These are phyloP conservation scores for Lathyrus sativus DNA, from an alignment of 306 rosid species.

Conservation along the genomic window DNA sequence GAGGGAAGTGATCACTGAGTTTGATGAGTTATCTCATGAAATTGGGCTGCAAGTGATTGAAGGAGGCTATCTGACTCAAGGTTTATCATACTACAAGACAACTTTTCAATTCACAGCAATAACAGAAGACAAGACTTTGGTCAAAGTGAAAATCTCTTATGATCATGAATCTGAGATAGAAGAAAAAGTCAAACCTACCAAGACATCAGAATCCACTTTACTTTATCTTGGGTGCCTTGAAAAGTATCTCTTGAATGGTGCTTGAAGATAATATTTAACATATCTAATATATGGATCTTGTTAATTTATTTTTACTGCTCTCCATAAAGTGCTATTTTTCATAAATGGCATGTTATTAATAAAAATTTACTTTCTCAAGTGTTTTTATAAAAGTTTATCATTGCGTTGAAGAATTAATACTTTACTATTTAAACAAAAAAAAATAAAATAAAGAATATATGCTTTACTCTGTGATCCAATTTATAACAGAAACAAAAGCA, in stretches of 20 bases:
- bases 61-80: conserved; percentile 57
- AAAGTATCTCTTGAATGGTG: conserved; percentile 38
- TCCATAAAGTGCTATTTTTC: too few relatives aligned
- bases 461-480: too few relatives aligned
- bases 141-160: conserved; percentile 54
- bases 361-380: too few relatives aligned
- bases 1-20: conserved; percentile 60
- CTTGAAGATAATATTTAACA: conserved; percentile 10
- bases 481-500: too few relatives aligned
- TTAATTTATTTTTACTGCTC: background rate
- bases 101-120: conserved; percentile 47
- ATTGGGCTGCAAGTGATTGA: conserved; percentile 60
- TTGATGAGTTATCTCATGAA: conserved; percentile 49
- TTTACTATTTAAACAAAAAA: too few relatives aligned
- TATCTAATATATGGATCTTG: background rate
- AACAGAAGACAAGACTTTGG: conserved; percentile 44
- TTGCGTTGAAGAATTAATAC: too few relatives aligned
- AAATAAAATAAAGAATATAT: too few relatives aligned
- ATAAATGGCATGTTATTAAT: too few relatives aligned
- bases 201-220: conserved; percentile 43
- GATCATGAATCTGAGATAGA: conserved; percentile 51
- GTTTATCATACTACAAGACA: conserved; percentile 58
- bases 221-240: conserved; percentile 48
- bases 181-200: conserved; percentile 37
- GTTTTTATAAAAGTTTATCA: too few relatives aligned